A percentile compares a stretch with the other conserved stretches of the same genome.
phyloP scores from a whole-genome alignment of 306 rosid species.

The Biancaea sappan region DNA sequence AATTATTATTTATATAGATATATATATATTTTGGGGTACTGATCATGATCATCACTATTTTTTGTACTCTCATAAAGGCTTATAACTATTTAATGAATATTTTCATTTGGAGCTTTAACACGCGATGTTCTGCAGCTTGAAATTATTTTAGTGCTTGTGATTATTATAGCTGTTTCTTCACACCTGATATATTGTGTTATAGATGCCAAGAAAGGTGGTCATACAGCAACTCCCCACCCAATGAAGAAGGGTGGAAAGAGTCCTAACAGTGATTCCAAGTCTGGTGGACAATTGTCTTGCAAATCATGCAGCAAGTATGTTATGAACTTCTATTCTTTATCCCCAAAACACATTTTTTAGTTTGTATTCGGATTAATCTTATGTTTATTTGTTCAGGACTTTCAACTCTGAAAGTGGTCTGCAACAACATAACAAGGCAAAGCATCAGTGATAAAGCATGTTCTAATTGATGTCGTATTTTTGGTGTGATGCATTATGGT shows the following conservation, averaged over 20 bases:
- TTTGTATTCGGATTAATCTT: background rate
- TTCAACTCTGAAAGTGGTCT: constrained; percentile 68
- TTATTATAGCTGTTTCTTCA: background rate
- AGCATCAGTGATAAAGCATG: constrained; percentile 46
- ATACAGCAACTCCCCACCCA: constrained; percentile 79
- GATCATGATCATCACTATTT: too few relatives aligned
- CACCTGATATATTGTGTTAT: background rate
- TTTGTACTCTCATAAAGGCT: too few relatives aligned
- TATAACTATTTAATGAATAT: background rate
- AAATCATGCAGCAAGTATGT: constrained; percentile 70
- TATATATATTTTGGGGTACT: too few relatives aligned
- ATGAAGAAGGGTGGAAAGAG: constrained; percentile 69
- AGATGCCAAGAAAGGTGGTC: constrained; percentile 77
- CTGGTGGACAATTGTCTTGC: constrained; percentile 64
- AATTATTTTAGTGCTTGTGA: background rate
- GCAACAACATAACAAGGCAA: constrained; percentile 78
- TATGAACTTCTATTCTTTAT: too few relatives aligned
- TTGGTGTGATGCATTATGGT: background rate
- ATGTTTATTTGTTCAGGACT: constrained; percentile 36
- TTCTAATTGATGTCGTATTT: constrained; percentile 10
- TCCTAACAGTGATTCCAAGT: constrained; percentile 48
- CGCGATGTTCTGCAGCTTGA: background rate
- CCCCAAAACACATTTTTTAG: too few relatives aligned
- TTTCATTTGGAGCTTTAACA: background rate
- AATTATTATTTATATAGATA: too few relatives aligned